phyloP scores from a whole-genome alignment of 208 protist species.

The Strigomonas culicis region DNA sequence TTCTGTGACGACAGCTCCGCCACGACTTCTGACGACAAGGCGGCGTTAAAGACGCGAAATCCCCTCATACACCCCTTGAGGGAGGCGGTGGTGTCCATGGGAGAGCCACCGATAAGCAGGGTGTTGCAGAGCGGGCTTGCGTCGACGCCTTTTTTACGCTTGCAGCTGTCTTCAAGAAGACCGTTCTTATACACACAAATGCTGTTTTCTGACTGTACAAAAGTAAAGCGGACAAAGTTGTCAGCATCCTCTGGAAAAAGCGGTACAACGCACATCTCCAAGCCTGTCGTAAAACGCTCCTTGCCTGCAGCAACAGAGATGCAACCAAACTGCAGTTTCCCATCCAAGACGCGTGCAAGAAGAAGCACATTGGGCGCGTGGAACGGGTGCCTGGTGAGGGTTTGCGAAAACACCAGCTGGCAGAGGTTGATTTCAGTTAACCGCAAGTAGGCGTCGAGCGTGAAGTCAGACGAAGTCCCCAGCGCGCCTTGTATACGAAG shows the following conservation, averaged over 20 bases:
- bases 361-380: conserved; percentile 13
- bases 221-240: conserved; percentile 68
- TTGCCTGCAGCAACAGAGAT: conserved; percentile 23
- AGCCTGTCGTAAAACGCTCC: not conserved
- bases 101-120: conserved; percentile 57
- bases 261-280: not conserved
- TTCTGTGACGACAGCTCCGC: conserved; percentile 35
- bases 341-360: conserved; percentile 41
- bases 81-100: conserved; percentile 26
- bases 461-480: conserved; percentile 55
- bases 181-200: conserved; percentile 68
- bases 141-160: conserved; percentile 19
- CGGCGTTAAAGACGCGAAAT: conserved; percentile 63
- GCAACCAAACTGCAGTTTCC: conserved; percentile 56
- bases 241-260: conserved; percentile 20
- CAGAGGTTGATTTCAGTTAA: conserved; percentile 31
- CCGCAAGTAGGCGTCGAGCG: conserved; percentile 62
- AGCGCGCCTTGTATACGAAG: conserved; percentile 37
- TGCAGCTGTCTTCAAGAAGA: conserved; percentile 39
- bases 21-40: conserved; percentile 51
- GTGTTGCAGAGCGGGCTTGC: conserved; percentile 48
- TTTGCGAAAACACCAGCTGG: conserved; percentile 78
- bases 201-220: conserved; percentile 52
- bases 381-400: conserved; percentile 10
- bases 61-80: conserved; percentile 71